These are phyloP conservation scores for Sphaerobolus stellatus DNA, from an alignment of 1,284 basidiomycete genomes.

Conservation along the genomic window DNA sequence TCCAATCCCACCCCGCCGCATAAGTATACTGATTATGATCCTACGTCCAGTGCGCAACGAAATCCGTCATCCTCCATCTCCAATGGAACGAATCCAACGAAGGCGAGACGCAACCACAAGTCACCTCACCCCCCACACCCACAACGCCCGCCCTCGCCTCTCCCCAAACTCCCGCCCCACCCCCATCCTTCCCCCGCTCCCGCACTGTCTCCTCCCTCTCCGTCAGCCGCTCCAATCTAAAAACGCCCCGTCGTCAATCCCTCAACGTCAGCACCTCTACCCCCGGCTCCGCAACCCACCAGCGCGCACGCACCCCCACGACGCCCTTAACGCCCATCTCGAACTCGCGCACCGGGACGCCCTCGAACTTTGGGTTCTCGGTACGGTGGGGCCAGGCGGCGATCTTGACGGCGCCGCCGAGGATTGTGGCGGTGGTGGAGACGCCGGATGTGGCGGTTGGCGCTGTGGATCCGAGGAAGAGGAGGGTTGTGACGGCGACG, in stretches of 20 bases:
- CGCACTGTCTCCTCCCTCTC: constrained; percentile 44
- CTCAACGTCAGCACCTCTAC: constrained; percentile 15
- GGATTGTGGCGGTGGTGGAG: constrained; percentile 75
- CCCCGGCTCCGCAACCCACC: not conserved
- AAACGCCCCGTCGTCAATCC: constrained; percentile 46
- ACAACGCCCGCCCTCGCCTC: constrained; percentile 23
- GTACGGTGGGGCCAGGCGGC: constrained; percentile 63
- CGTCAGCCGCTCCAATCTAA: constrained; percentile 44
- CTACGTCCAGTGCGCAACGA: constrained; percentile 74
- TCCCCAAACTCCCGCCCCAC: constrained; percentile 20
- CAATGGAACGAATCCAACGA: constrained; percentile 79
- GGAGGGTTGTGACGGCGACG: constrained; percentile 81
- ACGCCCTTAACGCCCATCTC: constrained; percentile 14
- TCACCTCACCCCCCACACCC: constrained; percentile 22
- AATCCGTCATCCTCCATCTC: constrained; percentile 82
- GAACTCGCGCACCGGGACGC: constrained; percentile 15
- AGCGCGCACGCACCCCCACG: constrained; percentile 4
- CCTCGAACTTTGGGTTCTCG: constrained; percentile 34
- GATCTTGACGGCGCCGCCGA: constrained; percentile 75
- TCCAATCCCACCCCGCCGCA: not conserved
- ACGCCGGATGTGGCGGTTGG: constrained; percentile 82
- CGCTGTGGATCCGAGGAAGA: constrained; percentile 77
- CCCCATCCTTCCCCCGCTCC: constrained; percentile 28
- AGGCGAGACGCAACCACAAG: constrained; percentile 22
- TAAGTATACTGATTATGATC: too few species aligned